Evolutionary conservation across 129 eudicot species (phyloP).

Genomic region (Flaveria ramosissima): DNA sequence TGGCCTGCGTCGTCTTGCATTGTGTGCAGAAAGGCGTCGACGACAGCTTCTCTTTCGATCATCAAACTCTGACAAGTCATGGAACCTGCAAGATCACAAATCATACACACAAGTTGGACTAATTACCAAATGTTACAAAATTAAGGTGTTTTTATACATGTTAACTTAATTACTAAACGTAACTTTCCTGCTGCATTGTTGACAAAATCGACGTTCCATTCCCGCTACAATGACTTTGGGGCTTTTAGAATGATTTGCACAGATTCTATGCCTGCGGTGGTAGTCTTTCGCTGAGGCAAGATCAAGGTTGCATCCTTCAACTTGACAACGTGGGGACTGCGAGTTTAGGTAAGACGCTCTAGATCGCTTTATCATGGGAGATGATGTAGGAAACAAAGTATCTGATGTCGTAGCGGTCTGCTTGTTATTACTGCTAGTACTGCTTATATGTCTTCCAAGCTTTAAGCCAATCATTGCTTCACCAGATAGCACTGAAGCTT

Average conservation of each 20-base stretch:
- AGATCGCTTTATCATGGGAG: conserved; percentile 47
- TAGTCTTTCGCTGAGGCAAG: conserved; percentile 59
- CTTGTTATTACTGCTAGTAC: conserved; percentile 27
- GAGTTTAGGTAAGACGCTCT: conserved; percentile 47
- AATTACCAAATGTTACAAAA: neutral
- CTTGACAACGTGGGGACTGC: conserved; percentile 64
- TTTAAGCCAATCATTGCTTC: conserved; percentile 51
- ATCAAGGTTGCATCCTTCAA: conserved; percentile 71
- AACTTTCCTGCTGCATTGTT: conserved; percentile 75
- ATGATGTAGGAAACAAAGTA: conserved; percentile 37
- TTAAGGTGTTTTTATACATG: too few species aligned
- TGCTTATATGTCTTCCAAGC: conserved; percentile 42
- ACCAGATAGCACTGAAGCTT: conserved; percentile 41
- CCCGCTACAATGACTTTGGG: conserved; percentile 67
- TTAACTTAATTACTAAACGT: neutral
- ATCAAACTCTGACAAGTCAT: conserved; percentile 65
- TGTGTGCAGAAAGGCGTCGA: conserved; percentile 63
- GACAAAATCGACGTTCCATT: conserved; percentile 71
- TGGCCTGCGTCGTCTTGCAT: conserved; percentile 66
- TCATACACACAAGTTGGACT: neutral
- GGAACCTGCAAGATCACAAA: conserved; percentile 48
- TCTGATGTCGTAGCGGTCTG: conserved; percentile 22
- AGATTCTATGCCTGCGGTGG: conserved; percentile 62
- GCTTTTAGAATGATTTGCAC: conserved; percentile 67
- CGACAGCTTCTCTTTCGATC: conserved; percentile 76